Percentiles rank a stretch among this genome's conserved stretches.
phyloP scores from a whole-genome alignment of 192 early-diverging fungal genomes.

The Backusella morwellensis region DNA sequence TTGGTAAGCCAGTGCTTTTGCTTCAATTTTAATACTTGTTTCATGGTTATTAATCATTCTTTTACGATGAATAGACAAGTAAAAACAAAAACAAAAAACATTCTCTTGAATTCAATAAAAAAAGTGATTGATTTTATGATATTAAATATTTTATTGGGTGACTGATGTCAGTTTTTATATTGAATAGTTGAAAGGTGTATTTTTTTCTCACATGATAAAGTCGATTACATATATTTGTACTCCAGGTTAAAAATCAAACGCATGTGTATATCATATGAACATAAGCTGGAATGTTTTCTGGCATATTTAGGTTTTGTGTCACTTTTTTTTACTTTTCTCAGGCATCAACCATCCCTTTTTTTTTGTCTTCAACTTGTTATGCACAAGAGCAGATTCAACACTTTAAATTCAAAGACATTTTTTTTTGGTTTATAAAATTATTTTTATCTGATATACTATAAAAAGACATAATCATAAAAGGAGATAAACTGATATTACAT shows the following conservation, averaged over 20 bases:
- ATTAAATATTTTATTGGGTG: background rate
- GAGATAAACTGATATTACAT: background rate
- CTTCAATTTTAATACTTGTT: background rate
- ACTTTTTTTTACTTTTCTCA: background rate
- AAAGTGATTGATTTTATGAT: background rate
- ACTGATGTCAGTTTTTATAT: background rate
- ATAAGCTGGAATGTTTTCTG: background rate
- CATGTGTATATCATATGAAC: background rate
- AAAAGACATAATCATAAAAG: background rate
- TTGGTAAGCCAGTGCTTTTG: background rate
- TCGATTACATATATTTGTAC: background rate
- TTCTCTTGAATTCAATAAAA: too few species aligned
- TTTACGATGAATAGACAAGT: background rate
- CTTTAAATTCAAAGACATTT: background rate
- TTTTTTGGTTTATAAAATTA: background rate
- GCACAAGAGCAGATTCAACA: background rate
- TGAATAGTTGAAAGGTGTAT: background rate
- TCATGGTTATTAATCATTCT: background rate
- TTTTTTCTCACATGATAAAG: background rate
- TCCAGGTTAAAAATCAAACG: background rate
- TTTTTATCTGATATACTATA: constrained; percentile 1
- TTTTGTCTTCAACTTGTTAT: background rate
- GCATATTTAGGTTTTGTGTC: background rate
- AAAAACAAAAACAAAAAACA: background rate
- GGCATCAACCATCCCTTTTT: background rate